These are phyloP conservation scores for Tylopilus subfusipes DNA, from an alignment of 768 basidiomycete genomes.

Conservation along the genomic window DNA sequence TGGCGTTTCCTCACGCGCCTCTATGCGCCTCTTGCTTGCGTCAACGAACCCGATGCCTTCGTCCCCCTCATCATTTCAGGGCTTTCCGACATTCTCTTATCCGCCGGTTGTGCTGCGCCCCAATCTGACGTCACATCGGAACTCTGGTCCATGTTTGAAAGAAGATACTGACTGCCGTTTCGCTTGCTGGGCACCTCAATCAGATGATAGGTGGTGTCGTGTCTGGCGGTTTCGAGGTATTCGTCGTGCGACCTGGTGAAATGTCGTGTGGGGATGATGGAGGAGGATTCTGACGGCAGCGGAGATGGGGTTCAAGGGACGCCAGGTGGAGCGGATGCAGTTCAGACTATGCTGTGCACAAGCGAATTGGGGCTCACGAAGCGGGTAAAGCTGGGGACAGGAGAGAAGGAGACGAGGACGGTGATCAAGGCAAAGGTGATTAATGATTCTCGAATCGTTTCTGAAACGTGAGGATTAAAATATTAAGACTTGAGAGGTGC, in stretches of 20 bases:
- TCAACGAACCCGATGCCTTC: too few relatives aligned
- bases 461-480: neutral
- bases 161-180: too few relatives aligned
- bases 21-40: too few relatives aligned
- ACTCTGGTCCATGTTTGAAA: too few relatives aligned
- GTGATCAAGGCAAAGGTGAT: constrained; percentile 5
- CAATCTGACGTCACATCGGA: too few relatives aligned
- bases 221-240: constrained; percentile 26
- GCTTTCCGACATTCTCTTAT: too few relatives aligned
- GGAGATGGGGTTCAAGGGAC: constrained; percentile 3
- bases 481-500: too few relatives aligned
- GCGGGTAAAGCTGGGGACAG: constrained; percentile 6
- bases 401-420: neutral
- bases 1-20: too few relatives aligned
- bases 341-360: constrained; percentile 28
- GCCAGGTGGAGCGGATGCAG: neutral
- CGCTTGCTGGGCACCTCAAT: constrained; percentile 44
- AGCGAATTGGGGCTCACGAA: constrained; percentile 33
- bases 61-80: too few relatives aligned
- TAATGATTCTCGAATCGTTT: constrained; percentile 1
- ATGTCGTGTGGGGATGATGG: constrained; percentile 20
- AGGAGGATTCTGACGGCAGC: constrained; percentile 25
- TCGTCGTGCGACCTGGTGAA: constrained; percentile 6
- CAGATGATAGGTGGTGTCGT: constrained; percentile 21
- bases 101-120: too few relatives aligned